Evolutionary conservation across 1,139 yeast genomes (phyloP).

Genomic region (Hyphopichia wangnamkhiaoensis): DNA sequence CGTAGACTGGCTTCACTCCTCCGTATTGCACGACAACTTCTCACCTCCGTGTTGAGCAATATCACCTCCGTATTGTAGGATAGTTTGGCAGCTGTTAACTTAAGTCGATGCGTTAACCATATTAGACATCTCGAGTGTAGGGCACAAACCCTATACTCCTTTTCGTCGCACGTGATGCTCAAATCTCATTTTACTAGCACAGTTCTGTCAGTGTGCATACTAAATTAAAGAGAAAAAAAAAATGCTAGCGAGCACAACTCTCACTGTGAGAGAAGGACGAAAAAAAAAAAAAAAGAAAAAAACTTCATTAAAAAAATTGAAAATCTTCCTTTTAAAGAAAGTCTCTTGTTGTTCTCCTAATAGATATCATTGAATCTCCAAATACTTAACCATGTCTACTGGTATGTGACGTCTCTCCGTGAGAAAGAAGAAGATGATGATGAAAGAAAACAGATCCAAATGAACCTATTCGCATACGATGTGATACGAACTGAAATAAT

Average conservation of each 20-base stretch:
- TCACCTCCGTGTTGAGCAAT: too few relatives aligned
- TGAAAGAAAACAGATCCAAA: not conserved
- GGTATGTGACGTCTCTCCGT: conserved; percentile 23
- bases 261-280: not conserved
- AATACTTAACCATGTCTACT: conserved; percentile 29
- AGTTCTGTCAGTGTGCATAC: not conserved
- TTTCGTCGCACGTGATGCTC: too few relatives aligned
- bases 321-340: conserved; percentile 1
- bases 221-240: not conserved
- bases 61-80: too few relatives aligned
- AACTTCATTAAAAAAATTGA: conserved; percentile 2
- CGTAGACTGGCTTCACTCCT: too few relatives aligned
- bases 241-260: too few relatives aligned
- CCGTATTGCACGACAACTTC: too few relatives aligned
- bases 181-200: not conserved
- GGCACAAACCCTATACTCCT: too few relatives aligned
- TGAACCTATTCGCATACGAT: not conserved
- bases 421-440: not conserved
- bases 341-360: conserved; percentile 3
- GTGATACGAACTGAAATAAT: too few relatives aligned
- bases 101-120: too few relatives aligned
- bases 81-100: too few relatives aligned
- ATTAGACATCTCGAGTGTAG: too few relatives aligned
- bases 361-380: conserved; percentile 9
- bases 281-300: conserved; percentile 1